Base-by-base conservation (phyloP, 1,284 basidiomycete species). In the Cryptococcus hybrid region DNA sequence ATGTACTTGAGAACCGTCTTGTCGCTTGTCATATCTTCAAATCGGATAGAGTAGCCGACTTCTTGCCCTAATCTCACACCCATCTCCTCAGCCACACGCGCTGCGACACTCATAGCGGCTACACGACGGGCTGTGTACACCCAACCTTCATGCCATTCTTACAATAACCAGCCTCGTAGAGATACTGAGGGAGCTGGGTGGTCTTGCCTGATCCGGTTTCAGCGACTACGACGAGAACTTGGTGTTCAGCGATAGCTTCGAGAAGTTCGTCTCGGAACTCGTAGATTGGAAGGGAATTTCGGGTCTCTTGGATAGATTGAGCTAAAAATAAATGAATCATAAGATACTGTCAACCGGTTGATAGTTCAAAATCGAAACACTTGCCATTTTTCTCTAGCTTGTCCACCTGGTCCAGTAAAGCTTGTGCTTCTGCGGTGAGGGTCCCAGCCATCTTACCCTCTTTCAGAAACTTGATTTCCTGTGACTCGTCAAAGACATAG, bases 21-120 rank as follows among this genome's bases (percentile, higher is more conserved):
- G 82, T 95, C 93, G 78, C 91, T 95, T 8, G 96, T 99, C 78
- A 93, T 96, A 77, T 99, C 95, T 78, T 99, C 96, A 80, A 99
- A 99, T 39, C 96, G 91, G 68, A 99, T 99, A 37, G 92, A 93
- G 78, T 99, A 99, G 12, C 96, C 96, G 60, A 98, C 95, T 78
- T 98, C 94, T 66, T 94, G 89, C 3, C 96, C 96, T 24, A 99
- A 86, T 71, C 96, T 89, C 5, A 88, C 89, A 4, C 94, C 96
- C 88, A 99, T 92, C 79, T 99, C 96, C 63, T 99, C 96, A 0
- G 95, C 95, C 3, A 99, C 96, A 80, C 96, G 93, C 4, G 93
- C 92, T 1, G 96, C 96, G 51, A 99, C 96, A 47, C 91, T 95
- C 96, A 99, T 99, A 37, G 96, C 96, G 3, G 96, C 96, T 11